A percentile compares a stretch with the other conserved stretches of the same genome.
Evolutionary conservation across 2,329 filamentous ascomycete genomes (phyloP).

Genomic region (Beauveria australis): DNA sequence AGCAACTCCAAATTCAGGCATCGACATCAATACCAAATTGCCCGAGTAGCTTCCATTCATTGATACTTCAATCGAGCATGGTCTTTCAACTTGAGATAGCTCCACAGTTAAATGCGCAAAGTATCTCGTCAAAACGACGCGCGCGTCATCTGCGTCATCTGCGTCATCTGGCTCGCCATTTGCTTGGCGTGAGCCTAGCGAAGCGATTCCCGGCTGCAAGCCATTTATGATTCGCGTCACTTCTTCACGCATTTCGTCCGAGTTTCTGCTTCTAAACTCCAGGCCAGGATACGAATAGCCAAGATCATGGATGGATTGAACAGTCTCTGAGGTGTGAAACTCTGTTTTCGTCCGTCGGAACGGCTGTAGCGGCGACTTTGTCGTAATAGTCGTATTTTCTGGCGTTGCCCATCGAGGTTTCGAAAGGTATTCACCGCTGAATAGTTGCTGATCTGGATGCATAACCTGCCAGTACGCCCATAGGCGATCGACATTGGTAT

Average conservation of each 20-base stretch:
- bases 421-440: slow-evolving; percentile 26
- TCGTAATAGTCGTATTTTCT: slow-evolving; percentile 30
- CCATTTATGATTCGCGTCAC: slow-evolving; percentile 26
- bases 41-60: slow-evolving; percentile 25
- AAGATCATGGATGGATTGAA: slow-evolving; percentile 24
- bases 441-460: slow-evolving; percentile 26
- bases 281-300: slow-evolving; percentile 34
- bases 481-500: slow-evolving; percentile 55
- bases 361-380: slow-evolving; percentile 39
- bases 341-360: slow-evolving; percentile 34
- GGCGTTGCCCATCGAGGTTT: slow-evolving; percentile 32
- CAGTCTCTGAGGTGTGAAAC: slow-evolving; percentile 34
- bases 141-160: neutral
- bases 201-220: slow-evolving; percentile 19
- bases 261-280: slow-evolving; percentile 26
- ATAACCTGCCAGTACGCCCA: slow-evolving; percentile 49
- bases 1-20: slow-evolving; percentile 24
- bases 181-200: neutral
- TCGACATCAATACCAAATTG: slow-evolving; percentile 28
- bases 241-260: slow-evolving; percentile 22
- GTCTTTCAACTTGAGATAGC: slow-evolving; percentile 26
- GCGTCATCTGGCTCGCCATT: neutral
- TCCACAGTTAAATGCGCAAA: slow-evolving; percentile 28
- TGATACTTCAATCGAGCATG: slow-evolving; percentile 27
- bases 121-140: slow-evolving; percentile 19